phyloP scores from a whole-genome alignment of 495 filamentous ascomycete genomes.

The Aspergillus sparsus region DNA sequence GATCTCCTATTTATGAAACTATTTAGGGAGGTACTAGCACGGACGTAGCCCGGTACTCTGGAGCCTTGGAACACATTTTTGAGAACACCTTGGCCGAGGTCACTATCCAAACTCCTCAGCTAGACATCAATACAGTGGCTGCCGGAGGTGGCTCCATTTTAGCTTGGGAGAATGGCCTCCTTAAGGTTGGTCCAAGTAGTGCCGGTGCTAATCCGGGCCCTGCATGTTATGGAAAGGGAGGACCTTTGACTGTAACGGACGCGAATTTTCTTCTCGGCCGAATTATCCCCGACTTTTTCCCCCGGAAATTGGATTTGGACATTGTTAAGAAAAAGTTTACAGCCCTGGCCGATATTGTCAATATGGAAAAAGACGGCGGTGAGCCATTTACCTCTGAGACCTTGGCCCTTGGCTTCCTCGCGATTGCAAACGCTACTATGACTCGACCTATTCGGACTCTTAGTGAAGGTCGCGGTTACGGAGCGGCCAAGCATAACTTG shows the following conservation, averaged over 20 bases:
- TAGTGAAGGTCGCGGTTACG: constrained; percentile 91
- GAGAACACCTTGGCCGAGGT: constrained; percentile 91
- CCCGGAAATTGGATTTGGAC: constrained; percentile 67
- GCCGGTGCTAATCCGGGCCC: constrained; percentile 86
- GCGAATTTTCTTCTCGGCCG: constrained; percentile 84
- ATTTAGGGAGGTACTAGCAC: constrained; percentile 73
- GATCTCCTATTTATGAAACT: neutral
- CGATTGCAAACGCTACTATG: constrained; percentile 96
- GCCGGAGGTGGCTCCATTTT: constrained; percentile 85
- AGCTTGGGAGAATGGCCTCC: constrained; percentile 82
- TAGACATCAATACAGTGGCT: constrained; percentile 94
- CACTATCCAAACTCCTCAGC: constrained; percentile 86
- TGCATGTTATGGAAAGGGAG: constrained; percentile 87
- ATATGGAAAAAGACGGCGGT: constrained; percentile 49
- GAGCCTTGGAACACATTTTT: constrained; percentile 88
- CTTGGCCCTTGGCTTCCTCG: constrained; percentile 75
- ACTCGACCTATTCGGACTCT: constrained; percentile 86
- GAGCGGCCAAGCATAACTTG: constrained; percentile 84
- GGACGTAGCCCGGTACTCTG: constrained; percentile 84
- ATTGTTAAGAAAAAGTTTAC: constrained; percentile 70
- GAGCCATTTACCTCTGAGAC: constrained; percentile 67
- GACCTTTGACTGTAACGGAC: constrained; percentile 85
- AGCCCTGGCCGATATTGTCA: constrained; percentile 71
- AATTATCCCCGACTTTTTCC: constrained; percentile 86
- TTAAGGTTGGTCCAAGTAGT: constrained; percentile 86